Base-by-base conservation (phyloP, 352 stramenopile species). In the Aphanomyces cochlioides region DNA sequence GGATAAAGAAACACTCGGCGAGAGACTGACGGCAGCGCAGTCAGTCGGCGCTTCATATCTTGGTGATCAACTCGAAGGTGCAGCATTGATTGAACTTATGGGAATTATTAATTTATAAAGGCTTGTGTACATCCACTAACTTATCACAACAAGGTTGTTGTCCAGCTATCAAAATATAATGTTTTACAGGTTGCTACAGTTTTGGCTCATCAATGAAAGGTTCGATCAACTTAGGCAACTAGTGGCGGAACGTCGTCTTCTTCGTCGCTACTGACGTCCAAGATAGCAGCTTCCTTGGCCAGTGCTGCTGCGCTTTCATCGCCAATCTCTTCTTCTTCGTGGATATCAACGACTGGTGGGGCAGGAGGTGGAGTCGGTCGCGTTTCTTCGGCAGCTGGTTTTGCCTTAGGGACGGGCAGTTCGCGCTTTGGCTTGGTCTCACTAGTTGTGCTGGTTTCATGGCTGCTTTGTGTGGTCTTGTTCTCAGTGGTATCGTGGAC, bases 251-350 rank as follows among this genome's bases (percentile, higher is more conserved):
- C 77, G 41, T 88, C 72, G 28, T 92, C 86, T 74, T 95, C 84
- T 75, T 91, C 87, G 64, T 93, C 85, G 38, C 85, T 95, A 68
- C 85, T 93, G n/a, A 95, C 87, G 50, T 95, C 87, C 15, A 95
- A 66, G 37, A 78, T 78, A 47, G 74, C 78, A 69, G 92, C 91
- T 69, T 93, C 87, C 60, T 80, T 79, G 17, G 83, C 76, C 36
- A 95, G 70, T 39, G 78, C 76, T 15, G 81, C 79, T n/a, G 87
- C 87, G 54, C 90, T 68, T 58, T 84, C 75, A n/a, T 90, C 81
- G 17, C 79, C 73, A 17, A 95, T 81, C 47, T 89, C 77, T 71
- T 95, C 87, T 39, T 92, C 87, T 50, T 73, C 72, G 40, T 67
- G 76, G 5, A 67, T 66, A 5, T 58, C 47, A n/a, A 69, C 72